Base-by-base conservation (phyloP, 108 stramenopile species). In the Discostella pseudostelligera region DNA sequence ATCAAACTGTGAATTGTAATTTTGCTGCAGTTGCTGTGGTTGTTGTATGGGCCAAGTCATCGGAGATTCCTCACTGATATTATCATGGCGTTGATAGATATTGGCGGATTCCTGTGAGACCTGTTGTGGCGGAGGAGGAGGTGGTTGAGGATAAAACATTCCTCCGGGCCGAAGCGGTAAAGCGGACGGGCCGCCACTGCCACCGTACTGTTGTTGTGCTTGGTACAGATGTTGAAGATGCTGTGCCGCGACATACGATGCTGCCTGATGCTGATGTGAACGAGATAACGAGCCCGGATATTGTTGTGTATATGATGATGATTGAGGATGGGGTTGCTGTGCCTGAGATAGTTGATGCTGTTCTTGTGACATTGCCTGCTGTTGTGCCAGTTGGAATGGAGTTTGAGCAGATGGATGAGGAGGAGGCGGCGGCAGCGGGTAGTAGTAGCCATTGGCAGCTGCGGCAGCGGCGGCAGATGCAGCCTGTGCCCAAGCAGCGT, bases 401-500 rank as follows among this genome's bases (percentile, higher is more conserved):
- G 29, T 35, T 32, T 1, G 13, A n/a, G 53, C 13, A 1, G 53
- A 61, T 58, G 43, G 61, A 55, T 37, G 14, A 36, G 43, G 13
- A 55, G 68, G 76, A 47, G 55, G 76, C 32, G 44, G 36, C 8
- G 77, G 77, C 11, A 65, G 71, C 35, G 72, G 66, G 55, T 62
- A 74, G 39, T 69, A 69, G 54, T 74, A 74, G 0, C 72, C 72
- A 62, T 78, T 74, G 9, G 63, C 50, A 32, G 68, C 53, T 10
- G 49, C 49, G 5, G 46, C 46, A 46, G 46, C 46, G 46, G 49
- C 49, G 24, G 49, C 49, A 50, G 49, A 22, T 11, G 49, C 62
- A 19, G 76, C 76, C 44, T 76, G 74, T 13, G 58, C 68, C 70
- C 69, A 78, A 55, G 76, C 72, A 32, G 62, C 53, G 55, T 79